Base-by-base conservation (phyloP, 176 grass and related monocot genomes). In the Raddia guianensis region DNA sequence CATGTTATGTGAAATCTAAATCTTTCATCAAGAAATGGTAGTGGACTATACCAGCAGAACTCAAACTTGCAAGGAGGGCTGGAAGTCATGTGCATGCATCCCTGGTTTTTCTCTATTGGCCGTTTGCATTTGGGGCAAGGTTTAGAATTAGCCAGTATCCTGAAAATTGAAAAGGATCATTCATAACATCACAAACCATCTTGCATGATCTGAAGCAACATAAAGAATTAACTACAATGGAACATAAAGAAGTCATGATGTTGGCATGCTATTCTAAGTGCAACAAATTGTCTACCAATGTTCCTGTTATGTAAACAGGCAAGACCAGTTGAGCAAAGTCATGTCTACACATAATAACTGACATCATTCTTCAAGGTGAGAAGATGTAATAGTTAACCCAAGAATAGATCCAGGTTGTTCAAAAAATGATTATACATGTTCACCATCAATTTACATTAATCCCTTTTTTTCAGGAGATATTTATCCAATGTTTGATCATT, bases 141-240 rank as follows among this genome's bases (percentile, higher is more conserved):
- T 80, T 99, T 99, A 21, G 96, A 95, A 80, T 99, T 99, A 78
- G 96, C 96, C 82, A 99, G 78, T 79, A 99, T 95, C 96, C 96
- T 99, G 69, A 58, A 83, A 79, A 83, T 18, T 97, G 74, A 52
- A 84, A 81, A 79, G 33, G 16, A 84, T 61, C 49, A 49, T n/a
- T 20, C n/a, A 44, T 49, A 61, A 75, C 67, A 86, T 82, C 18
- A 80, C 27, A 84, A 86, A 84, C 4, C n/a, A 78, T 50, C 37
- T 37, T 6, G 63, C 73, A 64, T 83, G 54, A 86, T 80, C 63
- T 80, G 53, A 71, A 78, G 7, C 34, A 43, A 51, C 12, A 70
- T 15, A 85, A 63, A 66, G 2, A 77, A 60, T 45, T 15, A 43
- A 9, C 40, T 5, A 35, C 53, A 68, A n/a, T 50, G 37, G 12